Percentiles rank a stretch among this genome's conserved stretches.
These are phyloP conservation scores for Aspergillus quadrilineatus DNA, from an alignment of 2,329 filamentous ascomycete species.

Conservation along the genomic window DNA sequence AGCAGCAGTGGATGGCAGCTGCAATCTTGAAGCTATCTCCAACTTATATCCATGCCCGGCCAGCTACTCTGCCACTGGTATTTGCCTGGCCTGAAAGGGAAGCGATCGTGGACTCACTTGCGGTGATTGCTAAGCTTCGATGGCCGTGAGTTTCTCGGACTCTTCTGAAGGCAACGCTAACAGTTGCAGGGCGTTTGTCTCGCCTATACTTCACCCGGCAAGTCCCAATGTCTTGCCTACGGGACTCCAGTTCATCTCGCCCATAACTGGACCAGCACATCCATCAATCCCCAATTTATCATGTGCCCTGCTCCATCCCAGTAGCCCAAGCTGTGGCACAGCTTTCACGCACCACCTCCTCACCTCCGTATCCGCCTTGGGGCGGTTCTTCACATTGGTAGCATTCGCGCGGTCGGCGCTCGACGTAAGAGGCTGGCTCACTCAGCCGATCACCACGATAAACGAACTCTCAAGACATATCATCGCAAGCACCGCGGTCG, in stretches of 20 bases:
- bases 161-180: background rate
- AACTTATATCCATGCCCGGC: constrained; percentile 74
- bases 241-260: constrained; percentile 65
- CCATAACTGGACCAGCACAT: constrained; percentile 80
- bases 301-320: constrained; percentile 85
- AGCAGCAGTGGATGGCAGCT: constrained; percentile 53
- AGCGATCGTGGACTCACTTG: constrained; percentile 77
- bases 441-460: constrained; percentile 66
- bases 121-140: constrained; percentile 73
- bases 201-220: constrained; percentile 80
- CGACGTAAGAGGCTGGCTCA: constrained; percentile 65
- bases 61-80: constrained; percentile 63
- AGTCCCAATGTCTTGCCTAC: constrained; percentile 61
- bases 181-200: constrained; percentile 67
- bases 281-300: constrained; percentile 81
- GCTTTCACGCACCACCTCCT: constrained; percentile 89
- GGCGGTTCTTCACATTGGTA: constrained; percentile 68
- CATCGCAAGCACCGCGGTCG: constrained; percentile 72
- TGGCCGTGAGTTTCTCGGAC: constrained; percentile 67
- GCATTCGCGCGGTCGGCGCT: constrained; percentile 68
- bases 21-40: constrained; percentile 71
- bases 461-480: constrained; percentile 67
- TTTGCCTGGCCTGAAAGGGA: constrained; percentile 73
- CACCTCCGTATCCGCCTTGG: constrained; percentile 73
- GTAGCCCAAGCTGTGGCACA: constrained; percentile 81